These are phyloP conservation scores for Citrus trifoliata DNA, from an alignment of 345 rosid genomes.

Conservation along the genomic window DNA sequence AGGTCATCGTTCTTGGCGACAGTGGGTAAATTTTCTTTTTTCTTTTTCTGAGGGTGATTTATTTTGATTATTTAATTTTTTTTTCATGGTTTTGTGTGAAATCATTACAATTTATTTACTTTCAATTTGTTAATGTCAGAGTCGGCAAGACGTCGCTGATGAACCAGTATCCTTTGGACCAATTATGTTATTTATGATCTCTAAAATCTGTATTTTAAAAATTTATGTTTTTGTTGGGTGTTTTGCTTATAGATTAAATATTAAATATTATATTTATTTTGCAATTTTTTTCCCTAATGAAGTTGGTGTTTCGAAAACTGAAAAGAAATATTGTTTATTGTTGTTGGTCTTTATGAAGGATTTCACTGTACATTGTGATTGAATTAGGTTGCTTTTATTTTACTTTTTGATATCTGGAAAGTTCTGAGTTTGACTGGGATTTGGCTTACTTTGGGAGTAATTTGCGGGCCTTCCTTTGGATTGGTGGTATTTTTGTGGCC, in stretches of 20 bases:
- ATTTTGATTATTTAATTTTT: not conserved
- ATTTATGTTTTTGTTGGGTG: not conserved
- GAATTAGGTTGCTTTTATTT: not conserved
- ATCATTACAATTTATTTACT: not conserved
- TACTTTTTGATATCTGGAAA: not conserved
- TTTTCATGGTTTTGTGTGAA: not conserved
- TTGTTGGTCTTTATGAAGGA: not conserved
- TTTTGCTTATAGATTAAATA: not conserved
- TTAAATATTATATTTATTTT: not conserved
- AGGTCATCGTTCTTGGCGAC: constrained; percentile 98
- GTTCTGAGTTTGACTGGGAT: not conserved
- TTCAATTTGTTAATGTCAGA: constrained; percentile 42
- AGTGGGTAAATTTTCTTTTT: constrained; percentile 63
- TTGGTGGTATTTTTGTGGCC: not conserved
- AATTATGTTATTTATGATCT: not conserved
- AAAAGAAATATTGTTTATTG: not conserved
- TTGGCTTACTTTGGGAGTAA: not conserved
- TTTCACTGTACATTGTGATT: not conserved
- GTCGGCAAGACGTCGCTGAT: constrained; percentile 99
- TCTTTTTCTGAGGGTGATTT: constrained; percentile 9
- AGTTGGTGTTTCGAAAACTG: not conserved
- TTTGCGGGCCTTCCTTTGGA: not conserved
- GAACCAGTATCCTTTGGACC: constrained; percentile 88
- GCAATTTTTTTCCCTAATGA: not conserved
- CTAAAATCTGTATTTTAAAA: not conserved